These are phyloP conservation scores for Fraxinus quadrangulata DNA, from an alignment of 257 asterid species.

Conservation along the genomic window DNA sequence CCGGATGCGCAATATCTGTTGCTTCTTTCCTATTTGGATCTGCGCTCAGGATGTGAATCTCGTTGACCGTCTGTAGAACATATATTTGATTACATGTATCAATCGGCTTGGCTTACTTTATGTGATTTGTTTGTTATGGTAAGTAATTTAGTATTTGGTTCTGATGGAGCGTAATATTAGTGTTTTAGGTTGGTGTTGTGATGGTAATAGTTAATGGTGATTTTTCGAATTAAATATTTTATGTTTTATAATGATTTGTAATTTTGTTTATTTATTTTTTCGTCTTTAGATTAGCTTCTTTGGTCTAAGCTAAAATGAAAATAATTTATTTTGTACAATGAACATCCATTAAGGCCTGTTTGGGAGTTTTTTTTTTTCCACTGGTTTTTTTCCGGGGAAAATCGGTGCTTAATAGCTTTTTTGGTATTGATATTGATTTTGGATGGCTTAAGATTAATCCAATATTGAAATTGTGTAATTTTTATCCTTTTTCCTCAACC, in stretches of 20 bases:
- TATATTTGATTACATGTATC: slow-evolving; percentile 24
- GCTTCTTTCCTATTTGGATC: slow-evolving; percentile 44
- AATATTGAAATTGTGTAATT: too few species aligned
- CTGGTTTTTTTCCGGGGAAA: background rate
- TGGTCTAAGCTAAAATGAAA: too few species aligned
- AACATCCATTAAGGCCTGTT: background rate
- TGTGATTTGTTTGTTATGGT: background rate
- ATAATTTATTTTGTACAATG: too few species aligned
- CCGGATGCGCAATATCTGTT: slow-evolving; percentile 36
- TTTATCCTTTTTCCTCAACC: too few species aligned
- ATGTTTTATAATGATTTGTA: background rate
- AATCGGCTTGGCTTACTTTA: background rate
- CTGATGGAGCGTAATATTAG: background rate
- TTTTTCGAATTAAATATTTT: background rate
- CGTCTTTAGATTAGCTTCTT: background rate
- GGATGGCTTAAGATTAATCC: too few species aligned
- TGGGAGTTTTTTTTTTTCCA: background rate
- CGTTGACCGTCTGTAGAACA: background rate
- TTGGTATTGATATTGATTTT: too few species aligned
- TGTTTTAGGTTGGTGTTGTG: background rate
- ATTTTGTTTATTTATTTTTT: background rate
- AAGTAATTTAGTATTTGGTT: background rate
- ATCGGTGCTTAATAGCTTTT: too few species aligned
- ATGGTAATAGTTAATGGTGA: background rate
- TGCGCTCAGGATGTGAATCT: slow-evolving; percentile 44